Evolutionary conservation across 495 filamentous ascomycete species (phyloP), one percentile per base, ranked within the genome.

Genomic region (Podospora fimiseda): DNA sequence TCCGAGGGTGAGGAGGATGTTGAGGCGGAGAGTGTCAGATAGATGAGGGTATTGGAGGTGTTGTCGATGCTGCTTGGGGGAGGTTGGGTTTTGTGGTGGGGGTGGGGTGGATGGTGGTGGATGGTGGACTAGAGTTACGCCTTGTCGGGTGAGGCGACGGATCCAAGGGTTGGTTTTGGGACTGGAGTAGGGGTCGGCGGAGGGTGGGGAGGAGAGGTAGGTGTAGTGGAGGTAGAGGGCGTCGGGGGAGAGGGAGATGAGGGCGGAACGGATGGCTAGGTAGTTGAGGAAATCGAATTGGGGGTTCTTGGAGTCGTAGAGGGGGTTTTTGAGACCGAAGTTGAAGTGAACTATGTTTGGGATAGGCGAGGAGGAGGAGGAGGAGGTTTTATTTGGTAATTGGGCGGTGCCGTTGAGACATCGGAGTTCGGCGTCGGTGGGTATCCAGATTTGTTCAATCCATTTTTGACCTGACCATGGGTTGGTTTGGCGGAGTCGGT

Each of bases 291-390:
- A 75, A 51, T 70, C 64, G 55, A 77, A 70, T 24, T 61, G 66
- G 30, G 67, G 69, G 22, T 58, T 69, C 36, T 60, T 64, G 0
- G 66, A 64, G 47, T 66, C 60, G 3, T 59, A 50, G 27, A 63
- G 65, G 13, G 70, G 70, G 52, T 71, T 71, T 43, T 66, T 67
- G 39, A 71, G 67, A 7, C 71, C 65, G 59, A 63, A 77, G 30
- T 74, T 71, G 56, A 75, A 70, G 57, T 77, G 73, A 22, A 75
- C 73, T 27, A 72, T 59, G 49, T 75, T 76, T 6, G 74, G 74
- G 18, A 77, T 75, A 4, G 71, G 66, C n/a, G n/a, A n/a, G n/a
- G n/a, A n/a, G n/a, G n/a, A n/a, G n/a, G n/a, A n/a, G n/a, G n/a
- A n/a, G n/a, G n/a, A n/a, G n/a, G n/a, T n/a, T n/a, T n/a, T n/a